A percentile compares a stretch with the other conserved stretches of the same genome.
phyloP scores from a whole-genome alignment of 2,329 filamentous ascomycete species.

The Neospermospora avenae region DNA sequence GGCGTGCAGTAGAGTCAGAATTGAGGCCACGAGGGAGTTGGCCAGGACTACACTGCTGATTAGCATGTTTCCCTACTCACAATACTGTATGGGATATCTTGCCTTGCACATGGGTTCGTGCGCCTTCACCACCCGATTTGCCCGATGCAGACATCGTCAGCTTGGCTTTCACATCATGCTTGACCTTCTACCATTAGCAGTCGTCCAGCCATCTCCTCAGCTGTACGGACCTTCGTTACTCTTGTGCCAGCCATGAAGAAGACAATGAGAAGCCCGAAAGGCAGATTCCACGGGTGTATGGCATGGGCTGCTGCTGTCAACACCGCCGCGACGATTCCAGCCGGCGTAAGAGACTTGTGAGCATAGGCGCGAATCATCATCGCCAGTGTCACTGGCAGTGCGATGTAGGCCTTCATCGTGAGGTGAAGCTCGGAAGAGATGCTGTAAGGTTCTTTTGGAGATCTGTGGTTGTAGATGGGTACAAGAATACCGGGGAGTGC shows the following conservation, averaged over 20 bases:
- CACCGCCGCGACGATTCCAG: slow-evolving; percentile 68
- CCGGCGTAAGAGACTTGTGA: slow-evolving; percentile 73
- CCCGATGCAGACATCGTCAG: slow-evolving; percentile 78
- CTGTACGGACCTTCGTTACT: slow-evolving; percentile 67
- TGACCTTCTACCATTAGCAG: slow-evolving; percentile 55
- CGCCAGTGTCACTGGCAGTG: slow-evolving; percentile 54
- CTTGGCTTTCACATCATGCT: slow-evolving; percentile 78
- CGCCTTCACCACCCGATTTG: slow-evolving; percentile 71
- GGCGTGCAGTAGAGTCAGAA: slow-evolving; percentile 57
- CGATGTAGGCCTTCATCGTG: slow-evolving; percentile 55
- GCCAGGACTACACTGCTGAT: slow-evolving; percentile 59
- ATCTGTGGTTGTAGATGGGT: neutral
- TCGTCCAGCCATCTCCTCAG: neutral
- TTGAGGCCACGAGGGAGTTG: slow-evolving; percentile 76
- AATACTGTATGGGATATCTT: neutral
- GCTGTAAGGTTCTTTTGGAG: too few species aligned
- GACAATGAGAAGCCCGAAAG: slow-evolving; percentile 75
- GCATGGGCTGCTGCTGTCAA: slow-evolving; percentile 78
- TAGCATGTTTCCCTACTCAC: slow-evolving; percentile 7
- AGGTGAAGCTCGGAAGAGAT: too few species aligned
- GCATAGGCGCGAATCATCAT: slow-evolving; percentile 67
- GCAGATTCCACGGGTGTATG: slow-evolving; percentile 89
- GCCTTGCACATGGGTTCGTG: slow-evolving; percentile 80
- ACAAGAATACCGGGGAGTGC: too few species aligned
- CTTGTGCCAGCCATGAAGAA: slow-evolving; percentile 86